phyloP scores from a whole-genome alignment of 305 asterid species.

The Fraxinus dipetala region DNA sequence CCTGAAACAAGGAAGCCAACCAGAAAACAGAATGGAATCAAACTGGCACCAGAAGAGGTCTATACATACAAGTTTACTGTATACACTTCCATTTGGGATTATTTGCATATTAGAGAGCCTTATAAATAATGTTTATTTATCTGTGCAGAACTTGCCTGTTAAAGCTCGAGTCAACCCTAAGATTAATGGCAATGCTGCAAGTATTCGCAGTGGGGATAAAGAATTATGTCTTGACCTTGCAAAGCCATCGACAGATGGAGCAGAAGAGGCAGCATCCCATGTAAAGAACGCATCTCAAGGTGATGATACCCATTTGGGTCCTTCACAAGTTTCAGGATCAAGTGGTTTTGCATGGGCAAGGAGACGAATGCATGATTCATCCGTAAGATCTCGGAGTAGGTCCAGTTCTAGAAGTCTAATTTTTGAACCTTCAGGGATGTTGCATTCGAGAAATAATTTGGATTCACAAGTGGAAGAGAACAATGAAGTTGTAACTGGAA shows the following conservation, averaged over 20 bases:
- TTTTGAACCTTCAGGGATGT: conserved; percentile 57
- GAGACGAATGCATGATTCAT: conserved; percentile 57
- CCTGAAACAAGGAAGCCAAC: conserved; percentile 65
- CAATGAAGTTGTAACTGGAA: conserved; percentile 38
- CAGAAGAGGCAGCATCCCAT: conserved; percentile 59
- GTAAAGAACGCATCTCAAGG: conserved; percentile 83
- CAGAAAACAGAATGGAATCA: conserved; percentile 60
- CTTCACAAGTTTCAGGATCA: conserved; percentile 82
- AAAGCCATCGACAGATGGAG: conserved; percentile 36
- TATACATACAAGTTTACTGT: not conserved
- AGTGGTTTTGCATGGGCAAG: conserved; percentile 97
- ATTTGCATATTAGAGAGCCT: not conserved
- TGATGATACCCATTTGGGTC: conserved; percentile 69
- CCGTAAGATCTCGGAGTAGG: conserved; percentile 68
- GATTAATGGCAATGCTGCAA: conserved; percentile 29
- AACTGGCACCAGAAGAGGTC: conserved; percentile 81
- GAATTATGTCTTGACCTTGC: conserved; percentile 36
- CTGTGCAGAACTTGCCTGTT: conserved; percentile 53
- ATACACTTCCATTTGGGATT: not conserved
- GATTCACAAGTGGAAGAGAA: conserved; percentile 49
- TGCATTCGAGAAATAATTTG: conserved; percentile 52
- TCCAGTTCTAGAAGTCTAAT: conserved; percentile 82
- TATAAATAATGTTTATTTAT: not conserved
- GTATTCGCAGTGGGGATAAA: conserved; percentile 39
- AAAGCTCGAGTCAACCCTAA: conserved; percentile 44